Percentiles rank a stretch among this genome's conserved stretches.
phyloP scores from a whole-genome alignment of 2,329 filamentous ascomycete species.

The Colletotrichum gigasporum region DNA sequence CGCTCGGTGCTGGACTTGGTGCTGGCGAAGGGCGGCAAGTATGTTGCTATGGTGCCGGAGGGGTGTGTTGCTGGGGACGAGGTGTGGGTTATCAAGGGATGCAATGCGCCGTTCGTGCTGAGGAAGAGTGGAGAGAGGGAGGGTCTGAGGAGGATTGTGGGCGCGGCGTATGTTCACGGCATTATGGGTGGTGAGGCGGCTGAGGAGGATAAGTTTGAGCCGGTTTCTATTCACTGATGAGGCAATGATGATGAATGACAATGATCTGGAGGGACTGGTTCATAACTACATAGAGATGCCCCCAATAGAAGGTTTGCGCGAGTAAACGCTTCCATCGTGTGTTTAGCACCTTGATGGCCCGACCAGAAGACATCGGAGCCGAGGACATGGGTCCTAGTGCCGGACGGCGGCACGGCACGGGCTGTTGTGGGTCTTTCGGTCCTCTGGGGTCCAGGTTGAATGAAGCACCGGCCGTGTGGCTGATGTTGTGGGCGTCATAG shows the following conservation, averaged over 20 bases:
- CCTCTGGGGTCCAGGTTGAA: not conserved
- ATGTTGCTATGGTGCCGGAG: slow-evolving; percentile 28
- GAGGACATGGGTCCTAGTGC: not conserved
- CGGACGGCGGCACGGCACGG: slow-evolving; percentile 13
- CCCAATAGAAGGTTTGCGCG: too few relatives aligned
- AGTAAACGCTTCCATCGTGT: too few relatives aligned
- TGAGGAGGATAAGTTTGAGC: slow-evolving; percentile 6
- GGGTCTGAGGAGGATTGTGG: slow-evolving; percentile 17
- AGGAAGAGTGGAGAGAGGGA: slow-evolving; percentile 23
- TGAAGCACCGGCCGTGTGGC: slow-evolving; percentile 2
- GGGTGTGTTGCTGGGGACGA: slow-evolving; percentile 21
- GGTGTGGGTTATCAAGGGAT: slow-evolving; percentile 28
- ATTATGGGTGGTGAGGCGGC: slow-evolving; percentile 22
- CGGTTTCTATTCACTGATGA: slow-evolving; percentile 22
- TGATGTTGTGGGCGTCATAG: slow-evolving; percentile 30
- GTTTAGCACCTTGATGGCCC: slow-evolving; percentile 21
- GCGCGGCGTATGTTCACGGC: slow-evolving; percentile 26
- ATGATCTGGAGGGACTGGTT: not conserved
- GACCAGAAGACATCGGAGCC: not conserved
- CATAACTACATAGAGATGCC: too few relatives aligned
- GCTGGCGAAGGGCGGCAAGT: slow-evolving; percentile 12
- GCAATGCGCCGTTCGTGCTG: slow-evolving; percentile 30
- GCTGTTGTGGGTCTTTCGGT: not conserved
- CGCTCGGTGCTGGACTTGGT: slow-evolving; percentile 27
- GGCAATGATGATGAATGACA: not conserved